Evolutionary conservation across 495 filamentous ascomycete genomes (phyloP).

Genomic region (Neurospora sp.): DNA sequence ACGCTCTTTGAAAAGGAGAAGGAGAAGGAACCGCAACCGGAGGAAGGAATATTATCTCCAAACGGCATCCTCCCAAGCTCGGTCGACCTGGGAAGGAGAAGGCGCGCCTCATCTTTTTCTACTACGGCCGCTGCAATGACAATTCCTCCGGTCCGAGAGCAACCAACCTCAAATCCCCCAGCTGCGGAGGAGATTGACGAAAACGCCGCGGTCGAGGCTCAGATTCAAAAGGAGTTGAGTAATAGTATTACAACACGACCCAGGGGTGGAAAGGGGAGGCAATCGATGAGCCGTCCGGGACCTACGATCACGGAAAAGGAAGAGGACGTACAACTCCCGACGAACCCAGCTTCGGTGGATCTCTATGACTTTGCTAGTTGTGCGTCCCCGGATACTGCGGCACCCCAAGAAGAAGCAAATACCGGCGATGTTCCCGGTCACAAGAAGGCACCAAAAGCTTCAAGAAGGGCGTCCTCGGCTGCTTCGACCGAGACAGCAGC

Average conservation of each 20-base stretch:
- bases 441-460: not conserved
- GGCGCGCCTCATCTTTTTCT: not conserved
- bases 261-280: not conserved
- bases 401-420: constrained; percentile 1
- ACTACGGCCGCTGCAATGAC: not conserved
- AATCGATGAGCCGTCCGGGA: not conserved
- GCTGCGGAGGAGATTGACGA: not conserved
- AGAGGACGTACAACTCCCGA: not conserved
- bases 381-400: constrained; percentile 11
- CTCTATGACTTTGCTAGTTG: constrained; percentile 29
- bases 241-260: not conserved
- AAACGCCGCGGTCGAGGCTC: not conserved
- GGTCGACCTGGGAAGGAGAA: not conserved
- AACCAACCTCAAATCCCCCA: not conserved
- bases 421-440: not conserved
- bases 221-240: not conserved
- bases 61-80: not conserved
- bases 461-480: constrained; percentile 9
- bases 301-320: not conserved
- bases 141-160: not conserved
- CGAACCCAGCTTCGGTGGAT: constrained; percentile 6
- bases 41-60: not conserved
- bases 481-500: not conserved
- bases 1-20: constrained; percentile 12
- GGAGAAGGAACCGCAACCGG: constrained; percentile 4